A percentile compares a stretch with the other conserved stretches of the same genome.
Evolutionary conservation across 2,329 filamentous ascomycete species (phyloP).

Genomic region (Pestalotiopsis sp.): DNA sequence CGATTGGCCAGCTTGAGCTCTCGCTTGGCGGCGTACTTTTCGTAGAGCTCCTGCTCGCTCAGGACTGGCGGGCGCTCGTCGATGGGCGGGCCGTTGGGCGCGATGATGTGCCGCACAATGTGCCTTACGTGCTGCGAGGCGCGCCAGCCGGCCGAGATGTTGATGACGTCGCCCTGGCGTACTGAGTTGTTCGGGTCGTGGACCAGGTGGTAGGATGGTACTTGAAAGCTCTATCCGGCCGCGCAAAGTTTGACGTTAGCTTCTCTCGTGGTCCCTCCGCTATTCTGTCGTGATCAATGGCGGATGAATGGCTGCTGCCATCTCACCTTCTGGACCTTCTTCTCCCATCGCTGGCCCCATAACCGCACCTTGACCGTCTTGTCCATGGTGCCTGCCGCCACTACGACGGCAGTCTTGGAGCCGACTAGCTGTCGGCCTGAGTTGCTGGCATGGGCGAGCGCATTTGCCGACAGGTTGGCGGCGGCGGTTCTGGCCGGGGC

Average conservation of each 20-base stretch:
- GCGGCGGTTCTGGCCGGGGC: constrained; percentile 8
- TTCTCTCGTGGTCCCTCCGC: neutral
- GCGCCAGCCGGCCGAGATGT: constrained; percentile 68
- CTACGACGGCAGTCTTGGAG: constrained; percentile 66
- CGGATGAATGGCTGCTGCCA: neutral
- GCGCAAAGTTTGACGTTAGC: neutral
- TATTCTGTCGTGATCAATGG: neutral
- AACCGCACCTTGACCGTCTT: constrained; percentile 80
- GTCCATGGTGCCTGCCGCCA: constrained; percentile 76
- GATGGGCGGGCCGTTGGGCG: constrained; percentile 66
- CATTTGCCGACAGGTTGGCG: constrained; percentile 19
- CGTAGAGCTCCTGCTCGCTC: constrained; percentile 62
- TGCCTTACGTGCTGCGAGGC: constrained; percentile 70
- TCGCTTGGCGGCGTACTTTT: constrained; percentile 37
- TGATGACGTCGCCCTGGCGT: constrained; percentile 73
- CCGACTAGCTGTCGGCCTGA: constrained; percentile 46
- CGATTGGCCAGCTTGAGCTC: constrained; percentile 49
- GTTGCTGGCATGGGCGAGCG: constrained; percentile 35
- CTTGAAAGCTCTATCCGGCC: constrained; percentile 63
- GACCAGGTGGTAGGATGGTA: constrained; percentile 68
- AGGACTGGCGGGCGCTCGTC: constrained; percentile 68
- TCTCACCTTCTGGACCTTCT: constrained; percentile 70
- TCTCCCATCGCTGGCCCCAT: constrained; percentile 72
- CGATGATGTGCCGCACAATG: constrained; percentile 74
- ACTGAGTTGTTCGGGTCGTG: constrained; percentile 79